Percentiles rank a stretch among this genome's conserved stretches.
These are phyloP conservation scores for Pseudocercospora pini-densiflorae DNA, from an alignment of 2,329 filamentous ascomycete species.

Conservation along the genomic window DNA sequence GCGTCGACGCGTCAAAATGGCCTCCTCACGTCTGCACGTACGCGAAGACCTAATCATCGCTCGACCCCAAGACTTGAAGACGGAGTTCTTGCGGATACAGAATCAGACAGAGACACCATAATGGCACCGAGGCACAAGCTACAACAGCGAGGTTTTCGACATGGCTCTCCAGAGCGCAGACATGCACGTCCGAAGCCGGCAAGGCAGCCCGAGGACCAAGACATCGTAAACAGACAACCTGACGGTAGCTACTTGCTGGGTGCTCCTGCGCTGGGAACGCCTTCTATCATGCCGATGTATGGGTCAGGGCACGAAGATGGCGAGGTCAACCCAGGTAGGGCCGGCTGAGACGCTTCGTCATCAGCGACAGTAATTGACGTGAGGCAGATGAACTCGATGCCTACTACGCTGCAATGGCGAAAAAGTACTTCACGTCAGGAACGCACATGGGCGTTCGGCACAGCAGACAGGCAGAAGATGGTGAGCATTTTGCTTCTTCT, in stretches of 20 bases:
- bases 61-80: slow-evolving; percentile 33
- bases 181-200: slow-evolving; percentile 12
- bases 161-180: slow-evolving; percentile 28
- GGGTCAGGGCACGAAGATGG: slow-evolving; percentile 14
- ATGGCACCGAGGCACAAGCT: slow-evolving; percentile 18
- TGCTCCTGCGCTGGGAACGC: slow-evolving; percentile 12
- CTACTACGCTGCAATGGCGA: slow-evolving; percentile 30
- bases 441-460: slow-evolving; percentile 27
- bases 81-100: slow-evolving; percentile 36
- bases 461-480: slow-evolving; percentile 33
- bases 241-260: slow-evolving; percentile 35
- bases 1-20: slow-evolving; percentile 31
- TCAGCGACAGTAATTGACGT: background rate
- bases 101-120: slow-evolving; percentile 29
- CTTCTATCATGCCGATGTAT: slow-evolving; percentile 18
- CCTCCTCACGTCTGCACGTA: slow-evolving; percentile 34
- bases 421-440: slow-evolving; percentile 36
- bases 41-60: slow-evolving; percentile 31
- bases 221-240: slow-evolving; percentile 36
- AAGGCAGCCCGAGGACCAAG: slow-evolving; percentile 28
- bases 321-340: slow-evolving; percentile 14
- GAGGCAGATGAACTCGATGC: slow-evolving; percentile 24
- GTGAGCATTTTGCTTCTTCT: slow-evolving; percentile 22
- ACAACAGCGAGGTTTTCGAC: slow-evolving; percentile 21
- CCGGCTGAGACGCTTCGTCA: slow-evolving; percentile 8